phyloP scores from a whole-genome alignment of 192 early-diverging fungal genomes.

The Entomortierella parvispora region DNA sequence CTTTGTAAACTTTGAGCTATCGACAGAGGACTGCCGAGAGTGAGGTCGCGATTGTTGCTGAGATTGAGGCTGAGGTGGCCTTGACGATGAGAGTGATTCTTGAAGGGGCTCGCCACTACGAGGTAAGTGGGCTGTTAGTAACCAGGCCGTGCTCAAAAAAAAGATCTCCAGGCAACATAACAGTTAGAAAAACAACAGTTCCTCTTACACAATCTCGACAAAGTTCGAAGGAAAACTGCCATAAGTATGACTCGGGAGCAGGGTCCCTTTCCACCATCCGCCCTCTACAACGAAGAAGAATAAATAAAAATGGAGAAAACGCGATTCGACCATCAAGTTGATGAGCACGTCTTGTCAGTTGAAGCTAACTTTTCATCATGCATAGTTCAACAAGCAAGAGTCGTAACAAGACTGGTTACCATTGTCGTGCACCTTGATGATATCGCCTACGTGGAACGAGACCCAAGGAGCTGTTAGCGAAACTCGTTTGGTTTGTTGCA shows the following conservation, averaged over 20 bases:
- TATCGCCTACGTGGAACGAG: conserved; percentile 31
- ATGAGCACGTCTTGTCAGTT: not conserved
- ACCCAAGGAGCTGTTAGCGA: too few relatives aligned
- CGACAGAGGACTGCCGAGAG: conserved; percentile 24
- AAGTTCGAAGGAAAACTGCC: conserved; percentile 48
- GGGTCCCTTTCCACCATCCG: conserved; percentile 48
- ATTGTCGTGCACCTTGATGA: conserved; percentile 47
- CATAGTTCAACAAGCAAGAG: too few relatives aligned
- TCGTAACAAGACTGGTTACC: too few relatives aligned
- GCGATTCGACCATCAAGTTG: not conserved
- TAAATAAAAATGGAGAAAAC: not conserved
- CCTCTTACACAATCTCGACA: conserved; percentile 32
- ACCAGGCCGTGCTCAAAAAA: too few relatives aligned
- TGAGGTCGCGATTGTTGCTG: conserved; percentile 1
- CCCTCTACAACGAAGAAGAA: conserved; percentile 23
- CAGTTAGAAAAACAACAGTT: too few relatives aligned
- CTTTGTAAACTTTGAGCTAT: conserved; percentile 35
- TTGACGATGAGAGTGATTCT: conserved; percentile 4
- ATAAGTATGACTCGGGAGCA: conserved; percentile 13
- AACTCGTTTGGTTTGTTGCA: too few relatives aligned
- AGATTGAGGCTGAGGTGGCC: not conserved
- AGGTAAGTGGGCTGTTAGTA: too few relatives aligned
- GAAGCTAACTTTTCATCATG: not conserved
- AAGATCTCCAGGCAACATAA: too few relatives aligned
- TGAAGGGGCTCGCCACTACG: not conserved